phyloP scores from a whole-genome alignment of 768 basidiomycete genomes.

The Mycena latifolia region DNA sequence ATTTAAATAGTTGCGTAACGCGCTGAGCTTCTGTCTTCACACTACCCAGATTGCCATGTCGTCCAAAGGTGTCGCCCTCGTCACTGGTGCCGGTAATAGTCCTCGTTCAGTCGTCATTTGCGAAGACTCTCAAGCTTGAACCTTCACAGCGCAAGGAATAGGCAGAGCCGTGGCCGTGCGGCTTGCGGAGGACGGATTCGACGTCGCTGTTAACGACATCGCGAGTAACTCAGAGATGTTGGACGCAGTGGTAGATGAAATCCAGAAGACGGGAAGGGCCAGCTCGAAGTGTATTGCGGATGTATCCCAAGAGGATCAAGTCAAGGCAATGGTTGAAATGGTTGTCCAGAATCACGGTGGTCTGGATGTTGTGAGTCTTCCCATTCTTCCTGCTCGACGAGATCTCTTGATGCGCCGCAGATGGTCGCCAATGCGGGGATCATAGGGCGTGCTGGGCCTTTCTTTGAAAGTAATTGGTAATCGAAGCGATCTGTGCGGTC shows the following conservation, averaged over 20 bases:
- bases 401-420: conserved; percentile 7
- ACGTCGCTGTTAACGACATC: conserved; percentile 51
- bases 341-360: conserved; percentile 45
- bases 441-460: not conserved
- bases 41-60: too few relatives aligned
- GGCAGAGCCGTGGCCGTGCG: conserved; percentile 50
- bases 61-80: conserved; percentile 44
- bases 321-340: conserved; percentile 47
- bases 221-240: conserved; percentile 33
- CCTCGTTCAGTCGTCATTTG: too few relatives aligned
- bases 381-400: not conserved
- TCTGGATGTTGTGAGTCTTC: conserved; percentile 38
- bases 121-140: too few relatives aligned
- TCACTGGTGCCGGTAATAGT: conserved; percentile 42
- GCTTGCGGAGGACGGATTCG: conserved; percentile 51
- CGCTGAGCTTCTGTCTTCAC: too few relatives aligned
- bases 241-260: conserved; percentile 28
- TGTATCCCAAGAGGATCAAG: conserved; percentile 50
- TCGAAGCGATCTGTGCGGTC: too few relatives aligned
- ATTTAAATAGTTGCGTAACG: too few relatives aligned
- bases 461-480: conserved; percentile 32
- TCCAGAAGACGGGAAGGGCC: conserved; percentile 14
- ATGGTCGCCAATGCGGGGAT: conserved; percentile 47
- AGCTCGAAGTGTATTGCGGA: conserved; percentile 38
- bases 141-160: conserved; percentile 43